Conservation (phyloP, 768 basidiomycete species). For the Chalciporus piperatus region DNA sequence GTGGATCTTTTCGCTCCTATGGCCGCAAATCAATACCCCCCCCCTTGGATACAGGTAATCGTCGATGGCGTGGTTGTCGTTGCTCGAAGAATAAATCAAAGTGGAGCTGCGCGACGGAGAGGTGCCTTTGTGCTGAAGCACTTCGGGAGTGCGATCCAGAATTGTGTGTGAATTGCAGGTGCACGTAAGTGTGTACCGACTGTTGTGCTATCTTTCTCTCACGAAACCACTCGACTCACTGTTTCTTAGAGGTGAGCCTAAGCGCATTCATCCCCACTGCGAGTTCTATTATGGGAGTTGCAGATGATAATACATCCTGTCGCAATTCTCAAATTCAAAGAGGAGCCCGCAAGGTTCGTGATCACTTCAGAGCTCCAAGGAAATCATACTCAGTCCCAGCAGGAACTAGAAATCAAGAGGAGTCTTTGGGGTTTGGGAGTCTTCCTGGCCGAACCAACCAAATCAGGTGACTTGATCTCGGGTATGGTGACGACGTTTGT, state of each 20-base stretch:
- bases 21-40: neutral
- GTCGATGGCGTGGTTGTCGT: slow-evolving; percentile 56
- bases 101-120: slow-evolving; percentile 35
- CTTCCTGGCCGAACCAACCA: slow-evolving; percentile 45
- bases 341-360: slow-evolving; percentile 41
- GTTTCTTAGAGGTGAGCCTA: slow-evolving; percentile 23
- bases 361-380: neutral
- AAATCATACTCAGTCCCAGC: slow-evolving; percentile 7
- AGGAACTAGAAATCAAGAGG: slow-evolving; percentile 44
- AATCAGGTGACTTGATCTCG: slow-evolving; percentile 45
- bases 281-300: neutral
- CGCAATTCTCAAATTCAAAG: slow-evolving; percentile 50
- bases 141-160: slow-evolving; percentile 69
- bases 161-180: slow-evolving; percentile 51
- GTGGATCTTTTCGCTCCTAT: slow-evolving; percentile 9
- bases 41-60: slow-evolving; percentile 40
- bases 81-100: slow-evolving; percentile 35
- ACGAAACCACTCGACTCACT: neutral
- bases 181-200: slow-evolving; percentile 37
- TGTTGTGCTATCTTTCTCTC: neutral
- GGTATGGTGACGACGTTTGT: slow-evolving; percentile 26
- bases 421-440: slow-evolving; percentile 54
- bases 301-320: slow-evolving; percentile 38
- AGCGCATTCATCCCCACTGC: neutral
- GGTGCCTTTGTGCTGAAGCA: slow-evolving; percentile 52